Conservation (phyloP, 140 eudicot species). For the Senecio squalidus region DNA sequence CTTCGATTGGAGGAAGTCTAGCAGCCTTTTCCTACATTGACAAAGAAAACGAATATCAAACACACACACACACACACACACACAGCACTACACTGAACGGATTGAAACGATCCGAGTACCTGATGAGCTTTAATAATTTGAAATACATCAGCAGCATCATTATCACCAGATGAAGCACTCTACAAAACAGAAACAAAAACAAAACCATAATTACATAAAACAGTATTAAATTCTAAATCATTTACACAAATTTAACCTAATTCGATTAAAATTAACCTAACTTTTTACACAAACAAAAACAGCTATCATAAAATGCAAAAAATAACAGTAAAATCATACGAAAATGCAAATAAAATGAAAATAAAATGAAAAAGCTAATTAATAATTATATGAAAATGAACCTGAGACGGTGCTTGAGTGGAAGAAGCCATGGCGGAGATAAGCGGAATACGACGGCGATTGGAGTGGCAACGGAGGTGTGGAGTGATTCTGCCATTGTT, state of each 20-base stretch:
- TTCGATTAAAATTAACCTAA: background rate
- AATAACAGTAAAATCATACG: background rate
- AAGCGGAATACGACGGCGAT: constrained; percentile 26
- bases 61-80: background rate
- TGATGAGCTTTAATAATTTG: constrained; percentile 87
- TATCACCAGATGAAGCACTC: constrained; percentile 48
- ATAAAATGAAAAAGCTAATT: too few relatives aligned
- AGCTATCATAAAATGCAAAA: background rate
- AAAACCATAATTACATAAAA: background rate
- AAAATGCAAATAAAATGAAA: background rate
- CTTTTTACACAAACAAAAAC: background rate
- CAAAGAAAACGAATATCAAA: constrained; percentile 4
- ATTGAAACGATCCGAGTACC: constrained; percentile 32
- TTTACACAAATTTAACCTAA: background rate
- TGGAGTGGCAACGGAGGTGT: background rate
- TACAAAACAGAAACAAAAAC: constrained; percentile 4
- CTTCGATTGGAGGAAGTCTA: constrained; percentile 82
- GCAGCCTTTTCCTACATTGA: constrained; percentile 76
- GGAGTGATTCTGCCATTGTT: background rate
- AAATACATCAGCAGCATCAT: constrained; percentile 39
- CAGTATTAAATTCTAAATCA: background rate
- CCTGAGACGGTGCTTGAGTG: constrained; percentile 50
- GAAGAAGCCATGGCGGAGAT: constrained; percentile 52
- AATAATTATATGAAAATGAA: background rate
- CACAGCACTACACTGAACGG: background rate